These are phyloP conservation scores for Penicillium polonicum DNA, from an alignment of 2,329 filamentous ascomycete species.

Conservation along the genomic window DNA sequence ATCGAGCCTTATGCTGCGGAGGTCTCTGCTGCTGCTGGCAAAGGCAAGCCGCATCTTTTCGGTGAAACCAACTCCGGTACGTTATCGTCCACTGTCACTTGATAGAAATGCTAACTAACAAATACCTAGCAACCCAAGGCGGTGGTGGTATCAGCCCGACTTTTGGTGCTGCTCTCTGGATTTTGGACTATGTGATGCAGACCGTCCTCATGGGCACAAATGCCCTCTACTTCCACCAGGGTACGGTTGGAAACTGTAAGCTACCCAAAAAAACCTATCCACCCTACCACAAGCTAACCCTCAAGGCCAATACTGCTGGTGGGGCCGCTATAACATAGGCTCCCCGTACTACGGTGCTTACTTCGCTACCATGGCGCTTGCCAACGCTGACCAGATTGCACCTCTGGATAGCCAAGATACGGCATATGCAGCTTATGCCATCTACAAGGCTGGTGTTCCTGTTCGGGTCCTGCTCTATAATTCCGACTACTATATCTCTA, in stretches of 20 bases:
- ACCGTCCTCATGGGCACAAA: constrained; percentile 33
- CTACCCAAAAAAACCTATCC: constrained; percentile 1
- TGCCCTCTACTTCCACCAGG: constrained; percentile 50
- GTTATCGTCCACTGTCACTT: background rate
- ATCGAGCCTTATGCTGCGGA: constrained; percentile 44
- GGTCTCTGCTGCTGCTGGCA: constrained; percentile 38
- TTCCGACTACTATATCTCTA: constrained; percentile 33
- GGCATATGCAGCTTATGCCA: constrained; percentile 49
- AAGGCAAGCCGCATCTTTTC: constrained; percentile 49
- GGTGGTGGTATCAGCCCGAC: constrained; percentile 46
- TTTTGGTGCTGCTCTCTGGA: constrained; percentile 53
- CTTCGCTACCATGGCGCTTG: constrained; percentile 48
- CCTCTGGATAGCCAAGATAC: constrained; percentile 47
- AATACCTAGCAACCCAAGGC: constrained; percentile 35
- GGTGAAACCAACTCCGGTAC: constrained; percentile 53
- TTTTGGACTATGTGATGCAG: constrained; percentile 49
- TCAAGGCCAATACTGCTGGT: constrained; percentile 49
- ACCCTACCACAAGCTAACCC: background rate
- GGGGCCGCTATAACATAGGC: constrained; percentile 51
- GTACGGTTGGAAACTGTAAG: constrained; percentile 54
- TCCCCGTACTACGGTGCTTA: constrained; percentile 55
- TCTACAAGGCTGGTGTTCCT: constrained; percentile 42
- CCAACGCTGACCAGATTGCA: constrained; percentile 46
- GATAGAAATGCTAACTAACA: background rate
- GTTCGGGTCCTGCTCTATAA: constrained; percentile 43